phyloP scores from a whole-genome alignment of 2,329 filamentous ascomycete genomes.

The Aspergillus sp. region DNA sequence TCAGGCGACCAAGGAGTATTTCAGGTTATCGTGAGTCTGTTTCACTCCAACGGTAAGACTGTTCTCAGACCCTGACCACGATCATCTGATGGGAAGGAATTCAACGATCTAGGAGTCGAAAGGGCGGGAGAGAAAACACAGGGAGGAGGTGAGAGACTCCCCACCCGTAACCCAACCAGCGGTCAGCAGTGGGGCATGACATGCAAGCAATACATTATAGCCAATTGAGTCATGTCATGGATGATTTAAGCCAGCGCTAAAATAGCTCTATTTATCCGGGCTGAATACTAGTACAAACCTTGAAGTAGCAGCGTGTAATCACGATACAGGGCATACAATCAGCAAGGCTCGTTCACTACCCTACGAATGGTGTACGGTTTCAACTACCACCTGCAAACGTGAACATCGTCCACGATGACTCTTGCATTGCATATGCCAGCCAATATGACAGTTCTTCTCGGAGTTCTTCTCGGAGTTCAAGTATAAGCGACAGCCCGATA shows the following conservation, averaged over 20 bases:
- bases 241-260: constrained; percentile 19
- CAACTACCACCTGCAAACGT: neutral
- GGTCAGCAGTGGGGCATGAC: constrained; percentile 14
- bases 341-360: neutral
- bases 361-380: neutral
- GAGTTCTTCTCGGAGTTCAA: neutral
- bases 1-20: constrained; percentile 13
- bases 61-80: constrained; percentile 13
- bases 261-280: neutral
- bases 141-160: neutral
- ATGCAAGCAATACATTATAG: neutral
- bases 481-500: neutral
- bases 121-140: constrained; percentile 3
- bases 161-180: constrained; percentile 14
- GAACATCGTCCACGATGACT: neutral
- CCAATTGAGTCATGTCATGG: neutral
- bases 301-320: neutral
- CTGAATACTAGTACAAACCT: too few species aligned
- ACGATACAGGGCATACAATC: neutral
- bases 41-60: constrained; percentile 2
- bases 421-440: constrained; percentile 6
- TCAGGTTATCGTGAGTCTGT: constrained; percentile 12
- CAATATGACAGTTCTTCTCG: neutral
- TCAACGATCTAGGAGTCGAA: neutral
- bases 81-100: constrained; percentile 13